A percentile compares a stretch with the other conserved stretches of the same genome.
Conservation (phyloP, 106 monocot species). For the Platanthera guangdongensis region DNA sequence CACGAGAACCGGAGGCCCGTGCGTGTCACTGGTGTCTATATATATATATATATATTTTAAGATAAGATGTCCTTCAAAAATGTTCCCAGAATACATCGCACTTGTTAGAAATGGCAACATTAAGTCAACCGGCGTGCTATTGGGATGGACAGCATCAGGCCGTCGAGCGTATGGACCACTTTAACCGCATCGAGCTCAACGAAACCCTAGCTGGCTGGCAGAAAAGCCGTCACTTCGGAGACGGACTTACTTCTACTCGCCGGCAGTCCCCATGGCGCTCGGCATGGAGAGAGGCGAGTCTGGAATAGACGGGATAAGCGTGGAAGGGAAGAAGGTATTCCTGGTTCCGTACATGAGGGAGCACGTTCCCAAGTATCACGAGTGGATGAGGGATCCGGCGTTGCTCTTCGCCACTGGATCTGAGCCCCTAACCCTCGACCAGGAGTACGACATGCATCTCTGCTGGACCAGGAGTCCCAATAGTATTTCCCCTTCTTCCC, state of each 20-base stretch:
- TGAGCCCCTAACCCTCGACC: constrained; percentile 63
- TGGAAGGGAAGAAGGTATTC: constrained; percentile 70
- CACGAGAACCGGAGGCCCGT: no score
- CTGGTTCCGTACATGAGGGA: constrained; percentile 88
- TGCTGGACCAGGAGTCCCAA: constrained; percentile 17
- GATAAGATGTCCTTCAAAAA: no score
- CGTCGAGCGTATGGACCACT: no score
- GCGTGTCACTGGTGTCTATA: no score
- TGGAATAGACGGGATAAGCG: background rate
- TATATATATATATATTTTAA: no score
- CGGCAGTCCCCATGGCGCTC: background rate
- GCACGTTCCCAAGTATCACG: constrained; percentile 83
- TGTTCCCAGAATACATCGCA: no score
- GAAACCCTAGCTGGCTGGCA: no score
- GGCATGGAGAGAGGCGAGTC: background rate
- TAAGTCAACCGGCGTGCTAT: no score
- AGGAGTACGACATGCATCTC: constrained; percentile 27
- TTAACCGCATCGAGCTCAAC: no score
- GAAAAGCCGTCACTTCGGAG: no score
- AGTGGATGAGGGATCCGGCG: constrained; percentile 86
- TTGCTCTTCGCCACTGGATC: constrained; percentile 85
- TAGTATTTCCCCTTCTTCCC: background rate
- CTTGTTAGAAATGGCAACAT: no score
- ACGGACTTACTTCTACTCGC: background rate
- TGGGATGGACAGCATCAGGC: no score